Conservation (phyloP, 2,329 filamentous ascomycete genomes). For the Myotisia sp. region DNA sequence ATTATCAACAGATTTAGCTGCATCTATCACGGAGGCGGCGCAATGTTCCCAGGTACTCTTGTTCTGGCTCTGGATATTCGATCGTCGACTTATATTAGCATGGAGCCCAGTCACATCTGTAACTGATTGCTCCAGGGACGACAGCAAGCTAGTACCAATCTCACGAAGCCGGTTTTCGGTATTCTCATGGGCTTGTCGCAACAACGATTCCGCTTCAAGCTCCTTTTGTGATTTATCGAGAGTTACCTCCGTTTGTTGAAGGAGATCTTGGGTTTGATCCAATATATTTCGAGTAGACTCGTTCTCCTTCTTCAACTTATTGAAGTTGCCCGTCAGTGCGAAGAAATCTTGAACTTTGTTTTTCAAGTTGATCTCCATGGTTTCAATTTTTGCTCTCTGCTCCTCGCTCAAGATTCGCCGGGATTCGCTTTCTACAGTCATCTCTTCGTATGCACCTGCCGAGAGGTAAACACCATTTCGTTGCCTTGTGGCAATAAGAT, state of each 20-base stretch:
- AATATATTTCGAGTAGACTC: slow-evolving; percentile 59
- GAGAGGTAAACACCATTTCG: slow-evolving; percentile 91
- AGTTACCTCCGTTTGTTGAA: slow-evolving; percentile 79
- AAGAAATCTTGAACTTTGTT: slow-evolving; percentile 93
- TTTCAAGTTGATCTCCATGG: slow-evolving; percentile 74
- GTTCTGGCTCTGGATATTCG: slow-evolving; percentile 69
- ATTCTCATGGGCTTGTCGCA: slow-evolving; percentile 70
- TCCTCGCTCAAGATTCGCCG: slow-evolving; percentile 82
- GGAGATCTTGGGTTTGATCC: slow-evolving; percentile 63
- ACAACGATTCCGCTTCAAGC: slow-evolving; percentile 61
- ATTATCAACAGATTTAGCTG: slow-evolving; percentile 62
- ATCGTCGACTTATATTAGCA: slow-evolving; percentile 74
- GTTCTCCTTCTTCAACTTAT: slow-evolving; percentile 76
- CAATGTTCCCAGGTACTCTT: slow-evolving; percentile 63
- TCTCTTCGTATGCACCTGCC: slow-evolving; percentile 75
- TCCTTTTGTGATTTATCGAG: slow-evolving; percentile 60
- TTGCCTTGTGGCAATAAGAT: slow-evolving; percentile 81
- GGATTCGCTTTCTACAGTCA: slow-evolving; percentile 84
- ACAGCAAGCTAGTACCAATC: slow-evolving; percentile 62
- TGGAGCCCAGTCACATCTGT: slow-evolving; percentile 67
- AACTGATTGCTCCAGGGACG: slow-evolving; percentile 63
- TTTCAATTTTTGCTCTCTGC: slow-evolving; percentile 80
- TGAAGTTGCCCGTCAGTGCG: slow-evolving; percentile 71
- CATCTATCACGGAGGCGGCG: slow-evolving; percentile 58
- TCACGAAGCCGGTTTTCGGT: slow-evolving; percentile 65